Evolutionary conservation across 768 basidiomycete species (phyloP), one percentile per base, ranked within the genome.

Genomic region (Phaeotremella fagi): DNA sequence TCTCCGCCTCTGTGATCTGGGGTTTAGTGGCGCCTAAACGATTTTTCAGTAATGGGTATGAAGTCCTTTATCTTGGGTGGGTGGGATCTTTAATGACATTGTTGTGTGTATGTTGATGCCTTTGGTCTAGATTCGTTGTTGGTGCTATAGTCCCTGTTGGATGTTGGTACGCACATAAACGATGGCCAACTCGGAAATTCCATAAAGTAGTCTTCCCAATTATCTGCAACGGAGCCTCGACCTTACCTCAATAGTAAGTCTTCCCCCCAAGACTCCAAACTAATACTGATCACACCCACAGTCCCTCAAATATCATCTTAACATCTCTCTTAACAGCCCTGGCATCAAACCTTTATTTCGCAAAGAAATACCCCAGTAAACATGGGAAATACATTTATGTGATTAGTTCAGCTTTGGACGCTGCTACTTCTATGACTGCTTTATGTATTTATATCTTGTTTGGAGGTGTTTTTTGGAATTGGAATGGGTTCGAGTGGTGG

Each of bases 161-260:
- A 12, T 60, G 53, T 27, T 73, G 60, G 49, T 64, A 48, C 15
- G 69, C 70, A 0, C 75, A 75, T 61, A 60, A 66, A 28, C 58
- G 66, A 12, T 73, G 66, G 60, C 71, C 75, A 0, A 48, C 52
- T 3, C 50, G 44, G 38, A 65, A 67, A 37, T 58, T 72, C 26
- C 55, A 75, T 50, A 72, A 73, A 55, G 60, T 72, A 31, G 70
- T 71, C 23, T 72, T 73, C 38, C 72, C 75, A 2, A 73, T 76
- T 53, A 61, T 74, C 18, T 70, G 71, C 52, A 60, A 60, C 26
- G 75, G 75, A 11, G 75, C 72, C 5, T 68, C 68, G 1, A 52
- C 64, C 2, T 61, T 76, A 11, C 75, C 75, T 1, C 73, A 75
- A 59, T 66, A 63, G 68, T 74, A 18, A 63, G 69, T 63, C 18